Percentiles rank a stretch among this genome's conserved stretches.
These are phyloP conservation scores for Nephelium lappaceum DNA, from an alignment of 345 rosid species.

Conservation along the genomic window DNA sequence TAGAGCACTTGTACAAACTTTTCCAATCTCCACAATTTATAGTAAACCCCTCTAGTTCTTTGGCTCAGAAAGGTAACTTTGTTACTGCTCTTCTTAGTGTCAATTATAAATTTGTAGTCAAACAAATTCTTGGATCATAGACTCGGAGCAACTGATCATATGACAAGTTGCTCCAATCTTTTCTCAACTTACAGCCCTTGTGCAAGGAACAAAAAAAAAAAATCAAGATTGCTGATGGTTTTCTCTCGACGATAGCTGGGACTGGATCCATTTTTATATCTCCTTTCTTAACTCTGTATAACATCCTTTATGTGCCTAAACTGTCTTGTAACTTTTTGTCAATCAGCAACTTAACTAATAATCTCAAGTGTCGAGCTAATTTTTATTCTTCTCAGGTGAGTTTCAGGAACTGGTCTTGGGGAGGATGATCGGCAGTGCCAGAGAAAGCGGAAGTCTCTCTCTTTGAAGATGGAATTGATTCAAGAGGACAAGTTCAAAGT, in stretches of 20 bases:
- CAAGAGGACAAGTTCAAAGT: background rate
- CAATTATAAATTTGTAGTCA: background rate
- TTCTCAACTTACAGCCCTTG: background rate
- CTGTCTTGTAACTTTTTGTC: background rate
- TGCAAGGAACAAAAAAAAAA: background rate
- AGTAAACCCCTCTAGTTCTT: background rate
- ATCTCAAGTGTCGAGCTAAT: constrained; percentile 4
- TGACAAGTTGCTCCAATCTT: background rate
- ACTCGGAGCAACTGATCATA: constrained; percentile 9
- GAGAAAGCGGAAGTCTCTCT: background rate
- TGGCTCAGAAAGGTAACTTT: background rate
- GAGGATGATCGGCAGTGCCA: background rate
- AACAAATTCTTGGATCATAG: background rate
- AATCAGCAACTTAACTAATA: background rate
- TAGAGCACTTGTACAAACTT: background rate
- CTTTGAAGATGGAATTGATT: background rate
- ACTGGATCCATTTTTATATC: background rate
- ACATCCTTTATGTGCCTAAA: background rate
- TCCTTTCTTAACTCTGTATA: background rate
- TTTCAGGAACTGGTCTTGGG: constrained; percentile 4
- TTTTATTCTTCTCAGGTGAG: background rate
- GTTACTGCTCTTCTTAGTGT: background rate
- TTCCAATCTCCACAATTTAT: background rate
- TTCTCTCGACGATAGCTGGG: background rate
- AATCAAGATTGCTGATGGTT: background rate